Evolutionary conservation across 148 eudicot genomes (phyloP).

Genomic region (Rhododendron kiyosumense): DNA sequence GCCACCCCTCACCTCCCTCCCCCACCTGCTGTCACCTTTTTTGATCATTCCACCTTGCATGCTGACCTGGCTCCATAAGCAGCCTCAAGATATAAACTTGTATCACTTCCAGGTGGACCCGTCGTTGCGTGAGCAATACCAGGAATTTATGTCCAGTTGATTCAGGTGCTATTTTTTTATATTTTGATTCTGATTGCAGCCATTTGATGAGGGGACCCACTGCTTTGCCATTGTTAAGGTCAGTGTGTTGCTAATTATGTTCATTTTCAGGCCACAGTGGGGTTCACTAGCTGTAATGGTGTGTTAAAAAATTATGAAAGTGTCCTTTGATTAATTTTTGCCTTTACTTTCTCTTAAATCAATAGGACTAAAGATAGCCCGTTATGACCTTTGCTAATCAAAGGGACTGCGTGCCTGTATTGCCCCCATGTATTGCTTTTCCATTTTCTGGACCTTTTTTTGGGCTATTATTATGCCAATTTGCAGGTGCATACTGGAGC

Average conservation of each 20-base stretch:
- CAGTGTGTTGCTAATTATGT: constrained; percentile 39
- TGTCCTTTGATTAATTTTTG: constrained; percentile 12
- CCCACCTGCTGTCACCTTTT: constrained; percentile 35
- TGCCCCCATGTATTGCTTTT: neutral
- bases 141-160: constrained; percentile 3
- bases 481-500: constrained; percentile 1
- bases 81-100: constrained; percentile 1
- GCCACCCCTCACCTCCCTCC: constrained; percentile 23
- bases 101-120: constrained; percentile 9
- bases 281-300: constrained; percentile 13
- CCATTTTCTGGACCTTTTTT: neutral
- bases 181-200: constrained; percentile 14
- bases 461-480: neutral
- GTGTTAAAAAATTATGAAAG: constrained; percentile 14
- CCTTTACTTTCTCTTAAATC: constrained; percentile 13
- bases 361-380: constrained; percentile 8
- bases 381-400: constrained; percentile 3
- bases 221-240: constrained; percentile 15
- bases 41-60: constrained; percentile 31
- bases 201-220: constrained; percentile 26
- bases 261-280: constrained; percentile 23
- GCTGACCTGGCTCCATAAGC: constrained; percentile 35
- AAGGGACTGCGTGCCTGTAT: neutral
- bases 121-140: neutral
- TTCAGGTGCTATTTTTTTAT: neutral